Base-by-base conservation (phyloP, 768 basidiomycete species). In the Lactarius vividus region DNA sequence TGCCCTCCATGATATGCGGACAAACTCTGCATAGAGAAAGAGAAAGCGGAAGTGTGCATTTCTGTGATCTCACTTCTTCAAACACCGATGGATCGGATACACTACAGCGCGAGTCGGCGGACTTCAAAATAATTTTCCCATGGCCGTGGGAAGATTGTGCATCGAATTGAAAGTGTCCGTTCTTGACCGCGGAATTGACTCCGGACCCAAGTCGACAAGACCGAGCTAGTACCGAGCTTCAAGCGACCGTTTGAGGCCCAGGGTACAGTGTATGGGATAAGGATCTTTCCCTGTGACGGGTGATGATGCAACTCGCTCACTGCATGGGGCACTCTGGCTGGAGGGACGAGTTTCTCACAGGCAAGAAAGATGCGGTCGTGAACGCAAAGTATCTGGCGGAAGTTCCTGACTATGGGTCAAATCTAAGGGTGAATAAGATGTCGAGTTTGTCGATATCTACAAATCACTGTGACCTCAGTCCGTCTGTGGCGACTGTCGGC, bases 211-310 rank as follows among this genome's bases (percentile, higher is more conserved):
- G 95, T 98, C 20, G 86, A 87, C 76, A 94, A 94, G 81, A 15
- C 15, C 13, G 37, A 39, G 37, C 37, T 15, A 83, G 94, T 81
- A 15, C 37, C 13, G 15, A 15, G 37, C 37, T 15, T 83, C 86
- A 93, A 73, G 83, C 80, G 20, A 96, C 98, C 98, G 94, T 98
- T 98, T 74, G 81, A 88, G 53, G 86, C 89, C 64, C 73, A 86
- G 28, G 80, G 95, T 94, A 76, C 37, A 37, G 37, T 72, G 82
- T 73, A 6, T 5, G 35, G 16, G 31, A 26, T 13, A 13, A 46
- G 37, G 37, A 39, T 46, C 31, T 55, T 66, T 54, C 44, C 18
- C 28, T 59, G 39, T 15, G 33, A 33, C 33, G 9, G 31, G 7
- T 31, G 31, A 33, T 33, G 31, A 33, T 9, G 31, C 31, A 35